Conservation (phyloP, 495 filamentous ascomycete species). For the Chlorociboria aeruginascens region DNA sequence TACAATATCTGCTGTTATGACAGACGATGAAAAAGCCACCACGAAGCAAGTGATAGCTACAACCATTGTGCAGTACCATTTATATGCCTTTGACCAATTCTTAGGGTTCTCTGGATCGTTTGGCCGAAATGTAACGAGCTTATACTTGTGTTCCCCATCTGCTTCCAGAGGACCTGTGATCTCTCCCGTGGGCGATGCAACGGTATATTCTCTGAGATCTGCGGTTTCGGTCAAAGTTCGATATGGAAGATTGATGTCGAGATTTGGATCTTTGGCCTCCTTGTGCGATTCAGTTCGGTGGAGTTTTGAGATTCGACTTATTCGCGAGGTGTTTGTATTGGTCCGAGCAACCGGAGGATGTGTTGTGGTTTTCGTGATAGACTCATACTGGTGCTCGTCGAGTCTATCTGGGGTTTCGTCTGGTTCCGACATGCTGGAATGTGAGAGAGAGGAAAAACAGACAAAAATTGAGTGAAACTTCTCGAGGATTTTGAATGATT, state of each 20-base stretch:
- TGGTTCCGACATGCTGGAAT: slow-evolving; percentile 3
- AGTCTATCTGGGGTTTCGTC: not conserved
- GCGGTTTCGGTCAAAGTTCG: slow-evolving; percentile 47
- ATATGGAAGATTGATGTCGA: slow-evolving; percentile 46
- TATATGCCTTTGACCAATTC: slow-evolving; percentile 52
- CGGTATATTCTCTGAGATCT: slow-evolving; percentile 50
- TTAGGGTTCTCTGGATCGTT: slow-evolving; percentile 56
- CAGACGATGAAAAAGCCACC: slow-evolving; percentile 49
- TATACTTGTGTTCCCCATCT: slow-evolving; percentile 45
- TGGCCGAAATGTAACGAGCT: slow-evolving; percentile 60
- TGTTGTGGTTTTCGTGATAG: slow-evolving; percentile 2
- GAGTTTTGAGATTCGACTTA: not conserved
- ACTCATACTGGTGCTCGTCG: too few relatives aligned
- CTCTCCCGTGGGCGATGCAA: slow-evolving; percentile 45
- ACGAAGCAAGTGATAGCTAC: slow-evolving; percentile 53
- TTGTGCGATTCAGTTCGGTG: slow-evolving; percentile 10
- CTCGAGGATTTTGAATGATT: not conserved
- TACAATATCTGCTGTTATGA: slow-evolving; percentile 56
- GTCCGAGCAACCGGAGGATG: slow-evolving; percentile 2
- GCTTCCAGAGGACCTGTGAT: slow-evolving; percentile 47
- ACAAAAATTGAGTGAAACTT: not conserved
- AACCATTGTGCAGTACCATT: slow-evolving; percentile 59
- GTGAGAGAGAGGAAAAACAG: not conserved
- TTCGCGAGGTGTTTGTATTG: slow-evolving; percentile 1
- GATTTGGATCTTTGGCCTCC: slow-evolving; percentile 14